Percentiles rank a stretch among this genome's conserved stretches.
Evolutionary conservation across 2,329 filamentous ascomycete genomes (phyloP).

Genomic region (Pyricularia pennisetigena): DNA sequence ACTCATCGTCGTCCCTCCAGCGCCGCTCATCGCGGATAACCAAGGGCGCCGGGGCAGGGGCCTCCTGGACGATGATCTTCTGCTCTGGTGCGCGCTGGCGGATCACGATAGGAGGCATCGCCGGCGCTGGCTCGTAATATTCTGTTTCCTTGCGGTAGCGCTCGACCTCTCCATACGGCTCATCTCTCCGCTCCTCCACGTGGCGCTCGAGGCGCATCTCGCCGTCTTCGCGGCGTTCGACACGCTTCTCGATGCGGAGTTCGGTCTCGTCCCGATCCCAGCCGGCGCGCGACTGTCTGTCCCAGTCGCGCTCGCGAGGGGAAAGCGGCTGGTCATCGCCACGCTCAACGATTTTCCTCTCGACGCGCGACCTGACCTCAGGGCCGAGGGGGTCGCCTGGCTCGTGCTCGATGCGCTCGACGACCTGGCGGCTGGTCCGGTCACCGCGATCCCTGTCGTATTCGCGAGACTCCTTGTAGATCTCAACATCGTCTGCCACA

Average conservation of each 20-base stretch:
- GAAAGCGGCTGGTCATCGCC: constrained; percentile 19
- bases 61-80: constrained; percentile 51
- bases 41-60: constrained; percentile 39
- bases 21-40: constrained; percentile 27
- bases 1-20: constrained; percentile 37
- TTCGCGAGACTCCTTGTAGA: constrained; percentile 11
- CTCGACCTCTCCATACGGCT: constrained; percentile 39
- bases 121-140: constrained; percentile 42
- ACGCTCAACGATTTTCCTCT: constrained; percentile 20
- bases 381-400: constrained; percentile 9
- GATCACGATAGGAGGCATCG: constrained; percentile 41
- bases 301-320: constrained; percentile 21
- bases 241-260: constrained; percentile 29
- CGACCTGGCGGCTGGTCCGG: constrained; percentile 11
- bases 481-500: constrained; percentile 4
- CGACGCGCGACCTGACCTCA: constrained; percentile 12
- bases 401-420: constrained; percentile 16
- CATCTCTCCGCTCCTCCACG: constrained; percentile 37
- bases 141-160: constrained; percentile 53
- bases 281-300: constrained; percentile 19
- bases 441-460: constrained; percentile 13
- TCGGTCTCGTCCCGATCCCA: constrained; percentile 28
- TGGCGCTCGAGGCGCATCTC: constrained; percentile 46
- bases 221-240: constrained; percentile 33
- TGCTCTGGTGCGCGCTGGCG: constrained; percentile 46